phyloP scores from a whole-genome alignment of 2,329 filamentous ascomycete species.

The Thelonectria discophora region DNA sequence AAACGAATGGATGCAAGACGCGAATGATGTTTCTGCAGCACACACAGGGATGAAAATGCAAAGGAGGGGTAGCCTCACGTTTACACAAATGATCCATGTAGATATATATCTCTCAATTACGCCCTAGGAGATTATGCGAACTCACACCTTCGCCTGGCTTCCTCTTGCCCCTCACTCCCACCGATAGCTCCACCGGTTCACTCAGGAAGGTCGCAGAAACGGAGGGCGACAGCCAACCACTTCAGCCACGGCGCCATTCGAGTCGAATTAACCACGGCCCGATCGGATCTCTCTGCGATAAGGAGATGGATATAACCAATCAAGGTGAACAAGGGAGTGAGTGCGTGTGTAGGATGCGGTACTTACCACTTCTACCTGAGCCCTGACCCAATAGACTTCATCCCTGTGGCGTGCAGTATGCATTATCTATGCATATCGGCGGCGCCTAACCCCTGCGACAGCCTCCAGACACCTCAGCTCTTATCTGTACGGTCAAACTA shows the following conservation, averaged over 20 bases:
- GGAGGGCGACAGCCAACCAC: constrained; percentile 13
- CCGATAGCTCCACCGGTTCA: constrained; percentile 28
- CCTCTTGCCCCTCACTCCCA: constrained; percentile 2
- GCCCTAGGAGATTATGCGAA: constrained; percentile 13
- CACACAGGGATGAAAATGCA: constrained; percentile 18
- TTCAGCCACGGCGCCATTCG: constrained; percentile 30
- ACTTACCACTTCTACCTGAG: no score
- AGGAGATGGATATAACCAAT: constrained; percentile 11
- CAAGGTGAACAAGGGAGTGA: constrained; percentile 5
- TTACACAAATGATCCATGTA: constrained; percentile 15
- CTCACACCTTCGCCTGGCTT: constrained; percentile 12
- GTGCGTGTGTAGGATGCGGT: no score
- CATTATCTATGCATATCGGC: not conserved
- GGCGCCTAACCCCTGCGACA: not conserved
- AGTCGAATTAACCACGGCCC: constrained; percentile 1
- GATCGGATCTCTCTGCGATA: not conserved
- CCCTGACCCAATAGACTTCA: no score
- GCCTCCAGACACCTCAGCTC: not conserved
- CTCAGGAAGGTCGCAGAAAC: constrained; percentile 20
- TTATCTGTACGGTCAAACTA: not conserved
- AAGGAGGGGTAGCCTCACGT: constrained; percentile 6
- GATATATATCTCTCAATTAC: constrained; percentile 33
- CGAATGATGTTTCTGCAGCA: constrained; percentile 19
- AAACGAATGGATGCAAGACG: constrained; percentile 22
- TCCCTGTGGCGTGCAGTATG: no score